Conservation (phyloP, 1,284 basidiomycete genomes). For the Ceratobasidium sp. region DNA sequence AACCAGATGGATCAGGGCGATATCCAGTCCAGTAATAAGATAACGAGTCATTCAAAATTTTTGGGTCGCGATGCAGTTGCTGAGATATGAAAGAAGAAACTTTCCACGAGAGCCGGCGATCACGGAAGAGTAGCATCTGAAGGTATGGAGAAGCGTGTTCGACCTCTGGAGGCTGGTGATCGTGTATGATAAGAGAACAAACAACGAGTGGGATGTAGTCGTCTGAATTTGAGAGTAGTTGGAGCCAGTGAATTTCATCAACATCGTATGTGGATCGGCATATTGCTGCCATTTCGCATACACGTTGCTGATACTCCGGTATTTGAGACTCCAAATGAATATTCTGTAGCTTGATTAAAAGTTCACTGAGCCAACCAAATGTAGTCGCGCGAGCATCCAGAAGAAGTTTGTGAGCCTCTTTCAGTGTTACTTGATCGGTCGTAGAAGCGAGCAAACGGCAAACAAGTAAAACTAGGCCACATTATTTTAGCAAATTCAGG, state of each 20-base stretch:
- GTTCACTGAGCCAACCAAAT: constrained; percentile 5
- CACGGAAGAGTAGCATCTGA: constrained; percentile 9
- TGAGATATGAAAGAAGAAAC: background rate
- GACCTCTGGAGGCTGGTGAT: constrained; percentile 37
- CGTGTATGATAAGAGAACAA: constrained; percentile 40
- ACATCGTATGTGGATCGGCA: constrained; percentile 43
- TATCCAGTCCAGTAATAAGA: background rate
- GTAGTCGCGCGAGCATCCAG: constrained; percentile 6
- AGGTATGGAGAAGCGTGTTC: background rate
- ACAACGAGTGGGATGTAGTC: constrained; percentile 35
- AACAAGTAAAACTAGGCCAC: constrained; percentile 8
- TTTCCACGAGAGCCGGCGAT: constrained; percentile 26
- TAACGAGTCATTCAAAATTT: background rate
- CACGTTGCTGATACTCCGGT: constrained; percentile 5
- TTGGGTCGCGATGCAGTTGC: background rate
- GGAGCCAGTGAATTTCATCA: constrained; percentile 5
- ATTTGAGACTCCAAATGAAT: background rate
- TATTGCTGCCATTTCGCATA: constrained; percentile 41
- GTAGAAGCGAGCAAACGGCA: constrained; percentile 25
- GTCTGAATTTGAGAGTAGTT: constrained; percentile 12
- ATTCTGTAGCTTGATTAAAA: background rate
- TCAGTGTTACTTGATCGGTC: background rate
- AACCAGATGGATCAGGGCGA: background rate
- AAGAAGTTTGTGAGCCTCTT: background rate
- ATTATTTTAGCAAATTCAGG: background rate